Base-by-base conservation (phyloP, 345 rosid species). In the Dovyalis caffra region DNA sequence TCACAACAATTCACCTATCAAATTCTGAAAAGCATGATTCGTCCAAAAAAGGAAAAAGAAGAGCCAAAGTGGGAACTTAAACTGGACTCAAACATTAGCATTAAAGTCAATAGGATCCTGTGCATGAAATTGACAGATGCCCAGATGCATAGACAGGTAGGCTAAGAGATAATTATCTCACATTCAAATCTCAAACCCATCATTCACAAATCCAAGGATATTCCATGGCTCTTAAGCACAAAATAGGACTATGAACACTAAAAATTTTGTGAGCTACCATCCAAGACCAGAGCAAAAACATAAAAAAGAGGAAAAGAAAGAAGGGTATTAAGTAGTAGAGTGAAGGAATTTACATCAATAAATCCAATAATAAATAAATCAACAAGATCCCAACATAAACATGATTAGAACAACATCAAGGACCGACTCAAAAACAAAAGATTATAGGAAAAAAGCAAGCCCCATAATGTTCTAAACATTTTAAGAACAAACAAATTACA, bases 1-100 rank as follows among this genome's bases (percentile, higher is more conserved):
- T n/a, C 10, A 1, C 2, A 0, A 1, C 7, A 37, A 1, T 0
- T 8, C 7, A 1, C 2, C 40, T 1, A 2, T 34, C 35, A 40
- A 40, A 11, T 2, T 40, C 16, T 1, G 14, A 40, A 40, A 11
- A 40, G 15, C 15, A 40, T 11, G 45, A 40, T 11, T 40, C 12
- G 45, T 10, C 45, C 14, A 1, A 38, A 12, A 11, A 40, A 11
- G 45, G 47, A 12, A 3, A 40, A 40, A 12, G 16, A 40, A 12
- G 11, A 3, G 47, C 47, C 11, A 40, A 40, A 37, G 43, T 37
- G 43, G 8, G 43, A 37, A 10, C 43, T 37, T 8, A n/a, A n/a
- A n/a, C n/a, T n/a, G n/a, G n/a, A n/a, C n/a, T n/a, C n/a, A n/a
- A n/a, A 40, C 15, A 40, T 40, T 12, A 16, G 47, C 47, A 40